Evolutionary conservation across 176 grass and related monocot genomes (phyloP).

Genomic region (Poa pratensis): DNA sequence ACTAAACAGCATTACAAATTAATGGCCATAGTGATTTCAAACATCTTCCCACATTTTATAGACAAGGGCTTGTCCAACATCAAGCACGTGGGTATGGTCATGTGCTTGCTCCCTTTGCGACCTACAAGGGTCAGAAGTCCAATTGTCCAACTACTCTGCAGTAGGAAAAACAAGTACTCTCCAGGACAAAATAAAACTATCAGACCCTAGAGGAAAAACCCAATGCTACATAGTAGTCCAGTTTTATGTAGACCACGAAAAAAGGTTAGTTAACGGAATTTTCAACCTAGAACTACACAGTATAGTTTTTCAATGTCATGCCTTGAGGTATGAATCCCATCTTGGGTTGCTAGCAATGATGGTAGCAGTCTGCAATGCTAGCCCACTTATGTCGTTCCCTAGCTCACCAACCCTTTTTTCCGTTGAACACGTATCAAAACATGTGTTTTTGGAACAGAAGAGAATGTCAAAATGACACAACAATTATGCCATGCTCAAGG

Average conservation of each 20-base stretch:
- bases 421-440: background rate
- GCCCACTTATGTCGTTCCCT: background rate
- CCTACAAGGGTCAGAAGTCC: background rate
- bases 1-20: background rate
- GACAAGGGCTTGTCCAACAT: background rate
- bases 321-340: slow-evolving; percentile 4
- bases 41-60: background rate
- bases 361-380: background rate
- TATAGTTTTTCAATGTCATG: background rate
- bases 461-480: background rate
- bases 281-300: background rate
- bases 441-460: background rate
- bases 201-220: background rate
- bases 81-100: background rate
- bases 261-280: background rate
- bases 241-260: background rate
- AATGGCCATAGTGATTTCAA: background rate
- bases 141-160: background rate
- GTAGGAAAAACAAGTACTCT: background rate
- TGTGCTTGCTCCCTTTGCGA: background rate
- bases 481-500: background rate
- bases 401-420: background rate
- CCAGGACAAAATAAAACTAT: background rate
- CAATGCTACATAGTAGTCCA: background rate
- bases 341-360: background rate